A percentile compares a stretch with the other conserved stretches of the same genome.
Conservation (phyloP, 176 grass and related monocot genomes). For the Phoenix dactylifera region DNA sequence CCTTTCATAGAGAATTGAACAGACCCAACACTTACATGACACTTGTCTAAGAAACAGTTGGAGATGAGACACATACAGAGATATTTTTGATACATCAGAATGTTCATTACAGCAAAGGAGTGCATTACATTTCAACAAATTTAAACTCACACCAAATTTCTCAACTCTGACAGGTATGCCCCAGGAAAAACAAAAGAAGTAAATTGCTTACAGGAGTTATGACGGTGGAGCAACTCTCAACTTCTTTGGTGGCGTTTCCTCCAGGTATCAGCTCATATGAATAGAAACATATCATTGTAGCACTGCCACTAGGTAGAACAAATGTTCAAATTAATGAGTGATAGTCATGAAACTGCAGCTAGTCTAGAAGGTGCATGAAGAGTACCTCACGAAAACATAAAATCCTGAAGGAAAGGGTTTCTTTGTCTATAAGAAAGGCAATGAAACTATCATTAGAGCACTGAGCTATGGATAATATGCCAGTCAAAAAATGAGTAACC, state of each 20-base stretch:
- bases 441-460: conserved; percentile 11
- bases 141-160: too few relatives aligned
- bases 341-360: not conserved
- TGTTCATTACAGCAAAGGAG: too few relatives aligned
- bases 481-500: not conserved
- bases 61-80: too few relatives aligned
- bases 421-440: conserved; percentile 43
- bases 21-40: too few relatives aligned
- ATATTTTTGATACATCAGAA: too few relatives aligned
- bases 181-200: too few relatives aligned
- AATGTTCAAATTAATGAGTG: not conserved
- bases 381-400: conserved; percentile 53
- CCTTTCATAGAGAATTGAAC: too few relatives aligned
- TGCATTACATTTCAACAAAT: too few relatives aligned
- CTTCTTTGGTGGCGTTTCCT: conserved; percentile 76
- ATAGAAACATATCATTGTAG: conserved; percentile 78
- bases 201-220: not conserved
- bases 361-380: not conserved
- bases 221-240: conserved; percentile 17
- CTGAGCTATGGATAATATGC: not conserved
- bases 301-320: conserved; percentile 29
- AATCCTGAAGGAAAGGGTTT: conserved; percentile 63
- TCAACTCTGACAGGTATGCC: too few relatives aligned
- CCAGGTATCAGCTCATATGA: conserved; percentile 55
- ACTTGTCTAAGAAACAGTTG: too few relatives aligned